A percentile compares a stretch with the other conserved stretches of the same genome.
Evolutionary conservation across 2,329 filamentous ascomycete genomes (phyloP).

Genomic region (Penicillium sp.): DNA sequence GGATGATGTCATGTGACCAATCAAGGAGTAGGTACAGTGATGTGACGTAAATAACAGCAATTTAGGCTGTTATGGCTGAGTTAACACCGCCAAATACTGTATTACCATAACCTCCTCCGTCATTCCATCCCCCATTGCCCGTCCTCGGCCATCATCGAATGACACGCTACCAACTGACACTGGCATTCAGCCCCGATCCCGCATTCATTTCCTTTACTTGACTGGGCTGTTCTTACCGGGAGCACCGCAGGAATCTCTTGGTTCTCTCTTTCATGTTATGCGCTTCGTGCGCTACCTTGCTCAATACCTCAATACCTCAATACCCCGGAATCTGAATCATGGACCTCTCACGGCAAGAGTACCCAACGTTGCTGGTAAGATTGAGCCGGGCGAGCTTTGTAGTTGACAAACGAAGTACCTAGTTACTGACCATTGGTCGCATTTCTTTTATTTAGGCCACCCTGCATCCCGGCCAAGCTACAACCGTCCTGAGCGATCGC

Average conservation of each 20-base stretch:
- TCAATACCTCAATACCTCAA: conserved; percentile 17
- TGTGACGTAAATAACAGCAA: neutral
- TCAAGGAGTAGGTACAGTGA: neutral
- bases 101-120: conserved; percentile 16
- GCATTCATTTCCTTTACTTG: conserved; percentile 16
- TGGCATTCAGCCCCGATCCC: conserved; percentile 15
- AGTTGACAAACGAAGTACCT: conserved; percentile 14
- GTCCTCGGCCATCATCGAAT: conserved; percentile 21
- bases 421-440: conserved; percentile 9
- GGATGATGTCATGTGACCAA: conserved; percentile 22
- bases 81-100: neutral
- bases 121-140: conserved; percentile 25
- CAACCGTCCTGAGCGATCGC: conserved; percentile 77
- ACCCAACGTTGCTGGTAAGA: conserved; percentile 90
- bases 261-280: conserved; percentile 31
- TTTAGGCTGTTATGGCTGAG: neutral
- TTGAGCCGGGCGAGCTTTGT: conserved; percentile 8
- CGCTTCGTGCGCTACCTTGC: conserved; percentile 22
- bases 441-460: conserved; percentile 57
- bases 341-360: conserved; percentile 82
- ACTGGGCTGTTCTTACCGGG: conserved; percentile 6
- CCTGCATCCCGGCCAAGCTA: conserved; percentile 78
- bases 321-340: conserved; percentile 46
- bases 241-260: neutral
- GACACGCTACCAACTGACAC: conserved; percentile 10